Percentiles rank a stretch among this genome's conserved stretches.
phyloP scores from a whole-genome alignment of 768 basidiomycete species.

The Hericium rajendrae region DNA sequence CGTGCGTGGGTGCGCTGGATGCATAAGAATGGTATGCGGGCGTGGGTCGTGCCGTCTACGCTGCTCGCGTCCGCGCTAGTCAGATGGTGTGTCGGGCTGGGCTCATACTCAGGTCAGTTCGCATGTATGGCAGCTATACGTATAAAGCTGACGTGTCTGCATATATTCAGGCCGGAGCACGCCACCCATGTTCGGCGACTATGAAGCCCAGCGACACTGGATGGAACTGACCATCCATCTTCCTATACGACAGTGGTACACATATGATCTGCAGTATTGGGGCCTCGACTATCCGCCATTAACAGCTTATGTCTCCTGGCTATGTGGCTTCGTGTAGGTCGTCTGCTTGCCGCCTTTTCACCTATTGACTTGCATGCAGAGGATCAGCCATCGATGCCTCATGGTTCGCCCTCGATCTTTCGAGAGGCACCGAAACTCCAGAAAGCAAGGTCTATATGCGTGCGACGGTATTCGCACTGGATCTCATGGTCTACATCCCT shows the following conservation, averaged over 20 bases:
- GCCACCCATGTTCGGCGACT: slow-evolving; percentile 86
- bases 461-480: slow-evolving; percentile 56
- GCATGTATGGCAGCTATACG: not conserved
- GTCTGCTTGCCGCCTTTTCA: not conserved
- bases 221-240: slow-evolving; percentile 84
- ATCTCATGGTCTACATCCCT: slow-evolving; percentile 65
- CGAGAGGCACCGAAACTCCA: slow-evolving; percentile 62
- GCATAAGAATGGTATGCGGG: slow-evolving; percentile 54
- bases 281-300: slow-evolving; percentile 92
- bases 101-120: slow-evolving; percentile 74
- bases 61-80: slow-evolving; percentile 46
- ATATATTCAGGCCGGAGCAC: slow-evolving; percentile 43
- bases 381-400: slow-evolving; percentile 40
- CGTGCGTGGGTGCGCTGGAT: slow-evolving; percentile 71
- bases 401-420: slow-evolving; percentile 65
- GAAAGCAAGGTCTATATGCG: slow-evolving; percentile 76
- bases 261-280: slow-evolving; percentile 85
- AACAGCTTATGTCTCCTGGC: slow-evolving; percentile 83
- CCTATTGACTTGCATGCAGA: slow-evolving; percentile 20
- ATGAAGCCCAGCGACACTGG: slow-evolving; percentile 92
- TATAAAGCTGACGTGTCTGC: not conserved
- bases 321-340: slow-evolving; percentile 68
- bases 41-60: slow-evolving; percentile 47
- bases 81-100: slow-evolving; percentile 64
- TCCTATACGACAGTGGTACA: slow-evolving; percentile 75